Percentiles rank a stretch among this genome's conserved stretches.
These are phyloP conservation scores for Juncus effusus DNA, from an alignment of 176 grass and related monocot species.

Conservation along the genomic window DNA sequence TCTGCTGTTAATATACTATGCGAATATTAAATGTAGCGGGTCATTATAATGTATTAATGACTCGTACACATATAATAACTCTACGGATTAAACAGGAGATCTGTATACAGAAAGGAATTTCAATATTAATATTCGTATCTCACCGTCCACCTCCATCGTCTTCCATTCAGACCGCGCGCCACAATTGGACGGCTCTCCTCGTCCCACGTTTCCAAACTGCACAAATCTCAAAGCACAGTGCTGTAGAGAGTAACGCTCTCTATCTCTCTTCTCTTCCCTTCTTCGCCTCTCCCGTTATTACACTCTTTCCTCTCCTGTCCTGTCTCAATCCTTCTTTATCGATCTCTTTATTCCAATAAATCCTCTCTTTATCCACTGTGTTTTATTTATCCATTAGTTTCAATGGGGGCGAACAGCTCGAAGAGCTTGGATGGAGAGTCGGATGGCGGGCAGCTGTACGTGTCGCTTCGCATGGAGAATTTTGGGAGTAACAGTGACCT, in stretches of 20 bases:
- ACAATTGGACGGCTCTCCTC: neutral
- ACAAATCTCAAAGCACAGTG: slow-evolving; percentile 1
- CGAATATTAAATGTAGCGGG: too few relatives aligned
- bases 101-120: too few relatives aligned
- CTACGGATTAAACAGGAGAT: too few relatives aligned
- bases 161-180: neutral
- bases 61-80: too few relatives aligned
- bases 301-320: neutral
- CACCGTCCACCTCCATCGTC: too few relatives aligned
- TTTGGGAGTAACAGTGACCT: slow-evolving; percentile 41
- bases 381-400: neutral
- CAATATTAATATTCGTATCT: too few relatives aligned
- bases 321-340: slow-evolving; percentile 4
- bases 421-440: slow-evolving; percentile 33
- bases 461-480: slow-evolving; percentile 76
- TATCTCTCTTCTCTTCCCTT: too few relatives aligned
- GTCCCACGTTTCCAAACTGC: neutral
- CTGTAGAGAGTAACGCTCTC: neutral
- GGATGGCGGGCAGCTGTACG: slow-evolving; percentile 45
- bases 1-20: too few relatives aligned
- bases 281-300: neutral
- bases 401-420: slow-evolving; percentile 48
- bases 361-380: neutral
- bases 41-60: too few relatives aligned
- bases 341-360: neutral